phyloP scores from a whole-genome alignment of 345 rosid species.

The Salix exigua region DNA sequence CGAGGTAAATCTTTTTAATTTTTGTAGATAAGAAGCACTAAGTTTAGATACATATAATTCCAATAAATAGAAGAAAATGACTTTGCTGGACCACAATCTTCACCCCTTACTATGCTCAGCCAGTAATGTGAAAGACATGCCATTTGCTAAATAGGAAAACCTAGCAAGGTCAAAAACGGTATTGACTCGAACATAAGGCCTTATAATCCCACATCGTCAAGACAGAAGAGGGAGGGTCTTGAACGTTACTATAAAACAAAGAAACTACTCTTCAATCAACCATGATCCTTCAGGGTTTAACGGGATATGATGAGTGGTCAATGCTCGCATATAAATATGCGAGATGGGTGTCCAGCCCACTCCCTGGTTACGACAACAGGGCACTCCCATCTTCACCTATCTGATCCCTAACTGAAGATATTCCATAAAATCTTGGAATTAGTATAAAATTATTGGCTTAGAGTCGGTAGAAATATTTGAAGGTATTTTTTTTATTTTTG shows the following conservation, averaged over 20 bases:
- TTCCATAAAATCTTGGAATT: background rate
- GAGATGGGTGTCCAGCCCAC: conserved; percentile 46
- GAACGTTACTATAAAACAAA: background rate
- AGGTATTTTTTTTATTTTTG: too few relatives aligned
- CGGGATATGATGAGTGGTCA: conserved; percentile 62
- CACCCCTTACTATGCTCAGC: too few relatives aligned
- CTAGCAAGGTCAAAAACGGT: background rate
- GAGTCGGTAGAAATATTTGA: too few relatives aligned
- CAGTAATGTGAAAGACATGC: background rate
- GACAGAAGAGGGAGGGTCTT: background rate
- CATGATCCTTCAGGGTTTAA: conserved; percentile 62
- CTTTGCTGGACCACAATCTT: too few relatives aligned
- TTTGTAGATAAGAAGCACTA: background rate
- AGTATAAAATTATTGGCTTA: background rate
- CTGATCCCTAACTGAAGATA: conserved; percentile 38
- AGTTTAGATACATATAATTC: background rate
- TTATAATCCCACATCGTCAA: conserved; percentile 37
- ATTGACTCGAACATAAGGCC: background rate
- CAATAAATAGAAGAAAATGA: too few relatives aligned
- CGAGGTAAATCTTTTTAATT: background rate
- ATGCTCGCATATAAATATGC: conserved; percentile 20
- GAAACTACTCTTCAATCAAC: fast-evolving
- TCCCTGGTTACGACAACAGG: conserved; percentile 59
- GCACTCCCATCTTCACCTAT: conserved; percentile 33
- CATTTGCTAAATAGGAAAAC: background rate